Conservation (phyloP, 2,329 filamentous ascomycete genomes). For the Cladosporium austrohemisphaericum region DNA sequence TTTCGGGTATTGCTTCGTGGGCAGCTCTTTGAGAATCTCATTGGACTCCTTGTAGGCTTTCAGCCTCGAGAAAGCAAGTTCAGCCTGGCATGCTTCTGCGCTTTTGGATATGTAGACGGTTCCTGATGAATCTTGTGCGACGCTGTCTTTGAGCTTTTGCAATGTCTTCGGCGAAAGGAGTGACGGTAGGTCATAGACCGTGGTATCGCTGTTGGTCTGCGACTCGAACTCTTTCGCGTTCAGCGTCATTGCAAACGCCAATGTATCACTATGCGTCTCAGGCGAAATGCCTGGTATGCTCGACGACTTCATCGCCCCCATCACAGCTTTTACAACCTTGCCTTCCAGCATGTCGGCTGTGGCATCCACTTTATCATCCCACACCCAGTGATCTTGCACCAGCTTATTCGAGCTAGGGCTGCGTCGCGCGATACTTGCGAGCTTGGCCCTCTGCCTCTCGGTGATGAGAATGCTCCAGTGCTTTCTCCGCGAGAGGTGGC, state of each 20-base stretch:
- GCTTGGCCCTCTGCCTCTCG: constrained; percentile 16
- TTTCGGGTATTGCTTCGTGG: not conserved
- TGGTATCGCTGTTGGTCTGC: too few relatives aligned
- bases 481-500: constrained; percentile 39
- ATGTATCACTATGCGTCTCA: too few relatives aligned
- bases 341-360: not conserved
- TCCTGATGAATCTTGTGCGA: not conserved
- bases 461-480: constrained; percentile 15
- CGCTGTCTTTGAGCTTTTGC: not conserved
- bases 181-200: not conserved
- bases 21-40: not conserved
- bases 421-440: constrained; percentile 6
- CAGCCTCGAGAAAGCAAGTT: not conserved
- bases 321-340: not conserved
- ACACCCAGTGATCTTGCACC: not conserved
- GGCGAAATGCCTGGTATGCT: too few relatives aligned
- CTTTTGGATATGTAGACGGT: not conserved
- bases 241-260: too few relatives aligned
- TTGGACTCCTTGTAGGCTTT: constrained; percentile 1
- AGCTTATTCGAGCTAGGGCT: not conserved
- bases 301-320: not conserved
- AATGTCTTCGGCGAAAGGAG: not conserved
- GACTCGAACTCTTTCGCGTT: too few relatives aligned
- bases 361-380: constrained; percentile 2
- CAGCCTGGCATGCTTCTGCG: not conserved